phyloP scores from a whole-genome alignment of 768 basidiomycete species.

The Trametes elegans region DNA sequence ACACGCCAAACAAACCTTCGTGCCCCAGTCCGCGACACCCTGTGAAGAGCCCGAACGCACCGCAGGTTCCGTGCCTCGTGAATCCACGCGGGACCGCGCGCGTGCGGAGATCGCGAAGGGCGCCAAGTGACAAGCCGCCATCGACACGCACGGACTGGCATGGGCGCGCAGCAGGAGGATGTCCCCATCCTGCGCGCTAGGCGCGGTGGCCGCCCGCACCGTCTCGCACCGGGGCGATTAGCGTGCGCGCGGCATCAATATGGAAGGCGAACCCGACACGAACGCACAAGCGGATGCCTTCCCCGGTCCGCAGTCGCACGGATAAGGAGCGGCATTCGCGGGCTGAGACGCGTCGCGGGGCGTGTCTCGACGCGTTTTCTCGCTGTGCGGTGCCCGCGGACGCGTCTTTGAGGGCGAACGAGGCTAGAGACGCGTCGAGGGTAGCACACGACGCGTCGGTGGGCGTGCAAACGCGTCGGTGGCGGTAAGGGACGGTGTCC shows the following conservation, averaged over 20 bases:
- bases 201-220: not conserved
- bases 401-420: not conserved
- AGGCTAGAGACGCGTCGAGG: constrained; percentile 8
- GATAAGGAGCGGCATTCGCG: not conserved
- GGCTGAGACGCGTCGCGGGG: constrained; percentile 8
- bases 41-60: too few relatives aligned
- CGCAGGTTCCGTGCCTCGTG: not conserved
- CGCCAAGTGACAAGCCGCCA: constrained; percentile 1
- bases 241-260: not conserved
- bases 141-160: not conserved
- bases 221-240: not conserved
- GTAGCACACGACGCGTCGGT: constrained; percentile 9
- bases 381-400: not conserved
- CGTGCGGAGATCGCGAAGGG: not conserved
- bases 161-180: too few relatives aligned
- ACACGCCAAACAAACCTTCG: too few relatives aligned
- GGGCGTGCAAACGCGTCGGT: constrained; percentile 17
- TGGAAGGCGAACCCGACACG: not conserved
- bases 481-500: constrained; percentile 14
- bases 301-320: not conserved
- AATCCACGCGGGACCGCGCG: not conserved
- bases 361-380: constrained; percentile 1
- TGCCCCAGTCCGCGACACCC: too few relatives aligned
- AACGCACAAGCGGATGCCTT: not conserved
- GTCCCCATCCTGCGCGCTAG: too few relatives aligned